Conservation (phyloP, 73 alveolate species). For the Paramecium biaurelia region DNA sequence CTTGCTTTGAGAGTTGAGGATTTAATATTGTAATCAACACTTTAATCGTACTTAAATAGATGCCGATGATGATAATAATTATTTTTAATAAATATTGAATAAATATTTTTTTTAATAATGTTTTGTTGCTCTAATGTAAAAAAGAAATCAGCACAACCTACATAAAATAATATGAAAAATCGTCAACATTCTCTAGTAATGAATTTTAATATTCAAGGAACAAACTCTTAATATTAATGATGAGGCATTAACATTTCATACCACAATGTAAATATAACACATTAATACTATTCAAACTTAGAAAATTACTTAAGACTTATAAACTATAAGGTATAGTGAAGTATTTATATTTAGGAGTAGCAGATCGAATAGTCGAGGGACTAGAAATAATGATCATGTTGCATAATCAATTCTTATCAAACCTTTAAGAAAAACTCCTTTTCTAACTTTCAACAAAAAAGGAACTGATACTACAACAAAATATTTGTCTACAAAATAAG, state of each 20-base stretch:
- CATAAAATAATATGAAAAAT: not conserved
- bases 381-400: not conserved
- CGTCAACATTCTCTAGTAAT: not conserved
- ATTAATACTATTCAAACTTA: not conserved
- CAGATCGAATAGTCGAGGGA: constrained; percentile 41
- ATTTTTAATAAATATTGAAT: not conserved
- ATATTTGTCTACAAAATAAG: constrained; percentile 20
- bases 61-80: not conserved
- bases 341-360: not conserved
- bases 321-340: not conserved
- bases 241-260: not conserved
- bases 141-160: not conserved
- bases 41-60: not conserved
- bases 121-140: not conserved
- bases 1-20: no score
- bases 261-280: not conserved
- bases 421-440: constrained; percentile 1
- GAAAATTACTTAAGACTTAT: not conserved
- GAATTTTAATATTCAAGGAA: not conserved
- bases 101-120: not conserved
- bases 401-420: not conserved
- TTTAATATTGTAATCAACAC: not conserved
- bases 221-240: constrained; percentile 30
- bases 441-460: not conserved
- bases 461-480: not conserved